These are phyloP conservation scores for Lathyrus tuberosus DNA, from an alignment of 306 rosid genomes.

Conservation along the genomic window DNA sequence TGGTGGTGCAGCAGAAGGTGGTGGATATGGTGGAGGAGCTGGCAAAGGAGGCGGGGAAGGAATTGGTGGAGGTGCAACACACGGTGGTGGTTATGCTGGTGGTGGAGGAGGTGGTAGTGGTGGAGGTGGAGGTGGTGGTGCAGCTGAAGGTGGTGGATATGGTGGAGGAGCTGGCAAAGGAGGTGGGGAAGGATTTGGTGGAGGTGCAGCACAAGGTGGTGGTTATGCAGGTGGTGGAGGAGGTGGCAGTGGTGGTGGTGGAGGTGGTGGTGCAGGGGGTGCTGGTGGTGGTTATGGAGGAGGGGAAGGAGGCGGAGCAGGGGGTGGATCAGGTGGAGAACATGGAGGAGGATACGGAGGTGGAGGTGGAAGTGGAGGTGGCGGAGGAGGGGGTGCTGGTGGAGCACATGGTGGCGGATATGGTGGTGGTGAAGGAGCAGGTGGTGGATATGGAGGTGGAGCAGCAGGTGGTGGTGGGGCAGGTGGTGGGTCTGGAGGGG, in stretches of 20 bases:
- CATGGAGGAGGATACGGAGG: too few relatives aligned
- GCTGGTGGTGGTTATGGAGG: too few relatives aligned
- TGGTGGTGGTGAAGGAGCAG: conserved; percentile 19
- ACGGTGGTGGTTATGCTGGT: too few relatives aligned
- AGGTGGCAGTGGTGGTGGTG: too few relatives aligned
- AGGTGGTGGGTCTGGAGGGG: neutral
- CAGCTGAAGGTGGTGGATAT: too few relatives aligned
- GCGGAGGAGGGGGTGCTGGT: conserved; percentile 39
- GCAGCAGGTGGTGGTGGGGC: conserved; percentile 41
- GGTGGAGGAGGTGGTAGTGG: conserved; percentile 15
- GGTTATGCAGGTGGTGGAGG: conserved; percentile 16
- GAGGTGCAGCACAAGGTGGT: conserved; percentile 50
- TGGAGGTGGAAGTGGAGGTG: neutral
- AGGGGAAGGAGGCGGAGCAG: neutral
- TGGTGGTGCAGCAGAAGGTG: too few relatives aligned
- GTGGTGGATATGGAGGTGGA: conserved; percentile 40
- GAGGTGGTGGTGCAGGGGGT: conserved; percentile 17
- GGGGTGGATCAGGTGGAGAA: conserved; percentile 35
- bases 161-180: conserved; percentile 30
- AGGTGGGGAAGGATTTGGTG: conserved; percentile 17
- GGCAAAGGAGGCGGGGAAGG: too few relatives aligned
- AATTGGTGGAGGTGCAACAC: conserved; percentile 34
- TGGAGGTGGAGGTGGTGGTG: conserved; percentile 36
- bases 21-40: too few relatives aligned
- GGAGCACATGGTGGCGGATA: too few relatives aligned